Base-by-base conservation (phyloP, 306 rosid genomes). In the Crotalaria pallida region DNA sequence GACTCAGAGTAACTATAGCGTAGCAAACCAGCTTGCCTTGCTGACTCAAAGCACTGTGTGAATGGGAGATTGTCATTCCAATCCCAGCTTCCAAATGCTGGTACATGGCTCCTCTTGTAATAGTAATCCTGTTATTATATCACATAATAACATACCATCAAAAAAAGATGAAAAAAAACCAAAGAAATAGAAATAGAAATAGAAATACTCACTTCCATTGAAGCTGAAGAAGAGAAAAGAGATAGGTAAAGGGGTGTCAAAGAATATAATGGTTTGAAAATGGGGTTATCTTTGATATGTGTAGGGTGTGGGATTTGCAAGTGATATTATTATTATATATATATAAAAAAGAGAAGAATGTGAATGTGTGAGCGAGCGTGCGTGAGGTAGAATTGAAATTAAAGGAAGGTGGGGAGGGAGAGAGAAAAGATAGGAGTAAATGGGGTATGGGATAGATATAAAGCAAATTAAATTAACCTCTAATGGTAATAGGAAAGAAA, bases 31-130 rank as follows among this genome's bases (percentile, higher is more conserved):
- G 84, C 86, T 48, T 85, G 85, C 43, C 87, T 84, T 0, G 96
- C 91, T 4, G 98, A 71, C 60, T 94, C 98, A 47, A 94, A 94
- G 75, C 98, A 94, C 81, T 90, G 83, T 0, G 97, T 87, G 80
- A 88, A 94, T 5, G 92, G 96, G 5, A 94, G 74, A 48, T 85
- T 84, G 10, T 84, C 90, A 49, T 93, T 91, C 96, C 96, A 93
- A 62, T 94, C 92, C 98, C 96, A 94, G 83, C 96, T 88, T 38
- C 98, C 98, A 80, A 94, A 94, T 6, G 87, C 86, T 12, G 98
- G 97, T 0, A 94, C 83, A 19, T 86, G 86, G 11, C 65, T 83
- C 57, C 86, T 85, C 71, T 80, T 75, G 73, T 67, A 82, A 71
- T 76, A 89, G 45, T 80, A 78, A n/a, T 88, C 98, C 97, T 92